Conservation (phyloP, 139 green algal species). For the Chlamydomonas sphaeroides region DNA sequence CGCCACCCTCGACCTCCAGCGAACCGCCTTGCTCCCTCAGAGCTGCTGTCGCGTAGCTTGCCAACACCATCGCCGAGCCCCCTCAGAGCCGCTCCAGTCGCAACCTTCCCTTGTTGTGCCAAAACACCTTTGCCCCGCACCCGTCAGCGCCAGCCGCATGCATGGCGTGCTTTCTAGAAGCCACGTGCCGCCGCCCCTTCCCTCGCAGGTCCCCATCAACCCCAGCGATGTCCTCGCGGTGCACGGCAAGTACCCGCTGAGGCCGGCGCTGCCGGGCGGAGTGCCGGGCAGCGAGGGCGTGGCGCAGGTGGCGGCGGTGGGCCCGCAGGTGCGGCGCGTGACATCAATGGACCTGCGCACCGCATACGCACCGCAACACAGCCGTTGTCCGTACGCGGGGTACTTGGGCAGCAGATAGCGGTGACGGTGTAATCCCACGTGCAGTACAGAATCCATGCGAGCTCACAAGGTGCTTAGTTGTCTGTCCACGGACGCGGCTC, state of each 20-base stretch:
- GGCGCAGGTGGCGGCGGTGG: conserved; percentile 66
- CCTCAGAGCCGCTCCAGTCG: neutral
- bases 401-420: neutral
- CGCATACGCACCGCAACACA: too few relatives aligned
- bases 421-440: neutral
- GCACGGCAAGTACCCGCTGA: conserved; percentile 80
- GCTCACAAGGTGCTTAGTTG: too few relatives aligned
- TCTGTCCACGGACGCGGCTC: too few relatives aligned
- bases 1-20: too few relatives aligned
- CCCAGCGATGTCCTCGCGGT: conserved; percentile 87
- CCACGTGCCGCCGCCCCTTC: too few relatives aligned
- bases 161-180: too few relatives aligned
- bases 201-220: conserved; percentile 80
- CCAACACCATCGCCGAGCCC: too few relatives aligned
- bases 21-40: neutral
- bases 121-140: neutral
- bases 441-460: neutral
- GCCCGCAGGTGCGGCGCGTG: conserved; percentile 50
- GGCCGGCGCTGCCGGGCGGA: conserved; percentile 62
- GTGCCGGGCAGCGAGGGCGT: conserved; percentile 85
- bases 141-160: neutral
- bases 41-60: neutral
- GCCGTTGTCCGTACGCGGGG: too few relatives aligned
- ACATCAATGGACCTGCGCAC: too few relatives aligned
- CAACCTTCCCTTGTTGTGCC: neutral